phyloP scores from a whole-genome alignment of 768 basidiomycete species.

The Pleurotus platypus region DNA sequence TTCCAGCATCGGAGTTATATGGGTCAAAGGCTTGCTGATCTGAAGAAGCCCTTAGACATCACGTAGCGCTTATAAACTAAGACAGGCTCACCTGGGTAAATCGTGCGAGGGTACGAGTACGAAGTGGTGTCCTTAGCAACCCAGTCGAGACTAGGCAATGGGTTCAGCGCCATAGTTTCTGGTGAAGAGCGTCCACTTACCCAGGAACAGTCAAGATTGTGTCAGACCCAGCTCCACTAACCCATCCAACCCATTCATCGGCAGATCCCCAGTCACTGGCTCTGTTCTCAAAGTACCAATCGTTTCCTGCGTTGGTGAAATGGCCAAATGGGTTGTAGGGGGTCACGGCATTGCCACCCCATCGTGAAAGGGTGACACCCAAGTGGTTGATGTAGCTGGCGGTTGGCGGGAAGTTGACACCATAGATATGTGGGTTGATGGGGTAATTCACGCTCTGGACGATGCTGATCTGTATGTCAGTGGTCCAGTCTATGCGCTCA shows the following conservation, averaged over 20 bases:
- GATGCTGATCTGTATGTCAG: slow-evolving; percentile 22
- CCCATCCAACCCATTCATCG: slow-evolving; percentile 49
- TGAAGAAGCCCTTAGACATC: slow-evolving; percentile 12
- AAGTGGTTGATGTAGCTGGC: slow-evolving; percentile 43
- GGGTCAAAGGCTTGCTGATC: slow-evolving; percentile 44
- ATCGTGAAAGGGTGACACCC: slow-evolving; percentile 47
- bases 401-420: slow-evolving; percentile 51
- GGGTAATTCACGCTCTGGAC: slow-evolving; percentile 29
- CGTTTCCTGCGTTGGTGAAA: slow-evolving; percentile 51
- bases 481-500: not conserved
- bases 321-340: slow-evolving; percentile 49
- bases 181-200: slow-evolving; percentile 25
- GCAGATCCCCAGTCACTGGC: slow-evolving; percentile 33
- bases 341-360: slow-evolving; percentile 55
- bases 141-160: slow-evolving; percentile 45
- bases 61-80: not conserved
- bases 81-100: slow-evolving; percentile 36
- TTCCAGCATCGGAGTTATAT: slow-evolving; percentile 44
- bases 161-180: not conserved
- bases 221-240: slow-evolving; percentile 38
- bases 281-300: slow-evolving; percentile 58
- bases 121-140: slow-evolving; percentile 51
- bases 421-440: slow-evolving; percentile 49
- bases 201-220: slow-evolving; percentile 46
- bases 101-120: slow-evolving; percentile 43